Percentiles rank a stretch among this genome's conserved stretches.
Conservation (phyloP, 257 asterid species). For the Scutellaria baicalensis region DNA sequence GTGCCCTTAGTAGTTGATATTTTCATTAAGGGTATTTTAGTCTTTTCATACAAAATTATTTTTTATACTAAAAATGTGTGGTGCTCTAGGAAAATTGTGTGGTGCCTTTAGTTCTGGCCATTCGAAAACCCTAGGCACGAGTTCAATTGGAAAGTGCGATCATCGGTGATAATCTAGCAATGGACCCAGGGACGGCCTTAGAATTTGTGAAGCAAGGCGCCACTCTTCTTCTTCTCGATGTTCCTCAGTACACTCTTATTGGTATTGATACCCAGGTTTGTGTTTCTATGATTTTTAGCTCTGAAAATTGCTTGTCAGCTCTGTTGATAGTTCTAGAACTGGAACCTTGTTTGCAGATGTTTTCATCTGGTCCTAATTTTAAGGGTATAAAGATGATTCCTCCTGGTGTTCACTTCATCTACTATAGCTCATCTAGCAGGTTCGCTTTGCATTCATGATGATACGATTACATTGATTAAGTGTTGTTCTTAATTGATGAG, state of each 20-base stretch:
- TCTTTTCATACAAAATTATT: too few relatives aligned
- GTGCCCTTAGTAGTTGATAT: too few relatives aligned
- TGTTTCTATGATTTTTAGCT: background rate
- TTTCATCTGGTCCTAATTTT: constrained; percentile 76
- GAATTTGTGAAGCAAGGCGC: constrained; percentile 64
- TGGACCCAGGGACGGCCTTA: constrained; percentile 71
- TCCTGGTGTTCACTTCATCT: constrained; percentile 79
- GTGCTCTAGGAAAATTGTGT: too few relatives aligned
- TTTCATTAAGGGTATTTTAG: too few relatives aligned
- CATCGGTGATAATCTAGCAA: constrained; percentile 4
- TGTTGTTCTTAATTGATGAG: background rate
- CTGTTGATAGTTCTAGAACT: background rate
- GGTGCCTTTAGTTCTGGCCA: too few relatives aligned
- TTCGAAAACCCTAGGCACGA: too few relatives aligned
- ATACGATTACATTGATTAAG: background rate
- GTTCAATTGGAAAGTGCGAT: background rate
- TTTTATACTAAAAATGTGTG: too few relatives aligned
- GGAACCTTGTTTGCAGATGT: constrained; percentile 41
- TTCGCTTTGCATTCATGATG: background rate
- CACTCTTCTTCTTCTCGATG: constrained; percentile 71
- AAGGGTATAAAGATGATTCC: constrained; percentile 95
- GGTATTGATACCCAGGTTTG: constrained; percentile 82
- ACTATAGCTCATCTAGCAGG: constrained; percentile 74
- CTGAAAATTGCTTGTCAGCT: background rate
- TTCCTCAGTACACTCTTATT: constrained; percentile 71